Evolutionary conservation across 1,284 basidiomycete species (phyloP).

Genomic region (Ganoderma multipileum): DNA sequence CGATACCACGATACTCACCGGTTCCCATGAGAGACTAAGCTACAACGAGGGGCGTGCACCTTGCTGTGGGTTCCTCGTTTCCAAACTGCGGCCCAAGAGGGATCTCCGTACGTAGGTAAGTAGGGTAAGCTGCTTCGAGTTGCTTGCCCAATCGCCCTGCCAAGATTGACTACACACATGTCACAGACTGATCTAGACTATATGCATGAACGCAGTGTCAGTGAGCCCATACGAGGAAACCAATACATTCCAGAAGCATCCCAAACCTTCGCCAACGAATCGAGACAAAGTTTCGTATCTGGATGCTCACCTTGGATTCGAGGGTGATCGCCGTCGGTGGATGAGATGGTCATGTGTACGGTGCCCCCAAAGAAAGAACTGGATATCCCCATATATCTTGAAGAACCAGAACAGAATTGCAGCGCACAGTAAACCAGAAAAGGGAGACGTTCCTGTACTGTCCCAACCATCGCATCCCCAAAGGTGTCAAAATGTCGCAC

Average conservation of each 20-base stretch:
- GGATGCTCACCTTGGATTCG: background rate
- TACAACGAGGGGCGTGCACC: no score
- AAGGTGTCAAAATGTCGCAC: background rate
- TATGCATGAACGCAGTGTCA: background rate
- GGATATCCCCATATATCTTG: no score
- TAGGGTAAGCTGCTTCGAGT: background rate
- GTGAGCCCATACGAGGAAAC: background rate
- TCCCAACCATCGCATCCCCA: background rate
- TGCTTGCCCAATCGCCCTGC: background rate
- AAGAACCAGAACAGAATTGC: no score
- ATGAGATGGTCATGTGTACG: background rate
- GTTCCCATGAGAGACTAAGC: background rate
- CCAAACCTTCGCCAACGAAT: background rate
- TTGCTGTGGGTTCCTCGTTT: no score
- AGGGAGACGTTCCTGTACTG: background rate
- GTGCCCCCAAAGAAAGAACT: no score
- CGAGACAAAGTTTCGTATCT: background rate
- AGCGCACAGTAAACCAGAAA: background rate
- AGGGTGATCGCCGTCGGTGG: background rate
- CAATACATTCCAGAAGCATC: background rate
- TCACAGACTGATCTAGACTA: background rate
- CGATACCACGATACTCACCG: background rate
- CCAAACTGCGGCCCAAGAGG: background rate
- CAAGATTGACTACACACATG: background rate
- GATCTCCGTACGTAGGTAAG: background rate